phyloP scores from a whole-genome alignment of 257 asterid genomes.

The Vinca minor region DNA sequence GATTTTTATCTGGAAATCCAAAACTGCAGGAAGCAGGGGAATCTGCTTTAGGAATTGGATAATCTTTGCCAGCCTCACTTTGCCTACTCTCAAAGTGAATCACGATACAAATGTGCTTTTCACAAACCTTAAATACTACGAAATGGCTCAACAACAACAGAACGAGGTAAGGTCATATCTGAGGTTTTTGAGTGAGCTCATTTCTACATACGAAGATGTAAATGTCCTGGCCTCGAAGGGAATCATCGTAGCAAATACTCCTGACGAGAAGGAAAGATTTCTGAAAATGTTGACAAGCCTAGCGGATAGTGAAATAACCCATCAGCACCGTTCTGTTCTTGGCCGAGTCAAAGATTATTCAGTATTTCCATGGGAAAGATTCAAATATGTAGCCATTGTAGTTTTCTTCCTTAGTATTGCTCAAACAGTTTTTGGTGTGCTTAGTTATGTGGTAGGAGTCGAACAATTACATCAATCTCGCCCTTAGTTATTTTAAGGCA shows the following conservation, averaged over 20 bases:
- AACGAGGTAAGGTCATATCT: constrained; percentile 14
- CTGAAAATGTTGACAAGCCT: not conserved
- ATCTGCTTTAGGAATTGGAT: constrained; percentile 10
- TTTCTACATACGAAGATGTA: constrained; percentile 16
- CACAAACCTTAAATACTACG: constrained; percentile 12
- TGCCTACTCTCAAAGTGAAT: constrained; percentile 15
- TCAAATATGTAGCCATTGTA: not conserved
- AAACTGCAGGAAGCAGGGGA: constrained; percentile 8
- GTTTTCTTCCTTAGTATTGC: not conserved
- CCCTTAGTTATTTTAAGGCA: too few species aligned
- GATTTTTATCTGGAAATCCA: not conserved
- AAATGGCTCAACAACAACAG: constrained; percentile 13
- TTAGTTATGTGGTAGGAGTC: not conserved
- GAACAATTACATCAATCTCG: not conserved
- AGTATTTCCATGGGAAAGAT: not conserved
- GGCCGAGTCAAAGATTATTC: not conserved
- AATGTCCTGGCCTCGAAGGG: constrained; percentile 2
- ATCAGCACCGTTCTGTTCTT: not conserved
- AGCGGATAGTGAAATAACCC: not conserved
- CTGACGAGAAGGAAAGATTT: not conserved
- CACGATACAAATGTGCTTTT: constrained; percentile 6
- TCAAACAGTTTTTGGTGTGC: not conserved
- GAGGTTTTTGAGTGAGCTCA: constrained; percentile 19
- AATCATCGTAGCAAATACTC: constrained; percentile 2
- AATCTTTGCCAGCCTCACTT: constrained; percentile 2